These are phyloP conservation scores for Acanthamoeba lenticulata DNA, from an alignment of 208 protist genomes.

Conservation along the genomic window DNA sequence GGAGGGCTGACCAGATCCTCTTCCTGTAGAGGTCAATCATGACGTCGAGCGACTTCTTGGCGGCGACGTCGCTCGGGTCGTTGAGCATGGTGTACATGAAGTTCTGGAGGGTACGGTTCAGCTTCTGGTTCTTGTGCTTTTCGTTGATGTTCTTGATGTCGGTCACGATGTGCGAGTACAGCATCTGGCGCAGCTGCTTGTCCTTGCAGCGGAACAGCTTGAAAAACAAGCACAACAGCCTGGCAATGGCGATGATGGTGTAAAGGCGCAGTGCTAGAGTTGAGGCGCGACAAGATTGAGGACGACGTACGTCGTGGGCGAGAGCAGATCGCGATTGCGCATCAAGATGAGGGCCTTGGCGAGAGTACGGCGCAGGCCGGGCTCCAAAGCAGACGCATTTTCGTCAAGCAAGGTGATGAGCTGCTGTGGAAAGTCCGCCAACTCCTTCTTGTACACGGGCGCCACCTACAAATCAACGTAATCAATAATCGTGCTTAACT, in stretches of 20 bases:
- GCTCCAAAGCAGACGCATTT: constrained; percentile 86
- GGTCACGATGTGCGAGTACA: constrained; percentile 92
- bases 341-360: constrained; percentile 95
- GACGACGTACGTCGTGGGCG: constrained; percentile 77
- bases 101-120: constrained; percentile 95
- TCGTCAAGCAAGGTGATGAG: constrained; percentile 89
- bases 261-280: background rate
- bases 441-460: constrained; percentile 92
- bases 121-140: constrained; percentile 90
- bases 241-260: background rate
- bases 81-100: constrained; percentile 95
- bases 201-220: constrained; percentile 95
- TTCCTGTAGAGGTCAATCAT: constrained; percentile 98
- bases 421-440: constrained; percentile 90
- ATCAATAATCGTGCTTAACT: background rate
- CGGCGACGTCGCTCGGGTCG: constrained; percentile 93
- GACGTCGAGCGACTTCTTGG: constrained; percentile 94
- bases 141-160: constrained; percentile 95
- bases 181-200: constrained; percentile 91
- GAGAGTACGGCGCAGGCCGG: constrained; percentile 89
- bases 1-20: constrained; percentile 91
- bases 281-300: background rate
- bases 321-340: constrained; percentile 92
- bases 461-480: constrained; percentile 86
- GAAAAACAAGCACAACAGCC: constrained; percentile 95